Conservation (phyloP, 2,329 filamentous ascomycete genomes). For the Zymoseptoria ardabiliae region DNA sequence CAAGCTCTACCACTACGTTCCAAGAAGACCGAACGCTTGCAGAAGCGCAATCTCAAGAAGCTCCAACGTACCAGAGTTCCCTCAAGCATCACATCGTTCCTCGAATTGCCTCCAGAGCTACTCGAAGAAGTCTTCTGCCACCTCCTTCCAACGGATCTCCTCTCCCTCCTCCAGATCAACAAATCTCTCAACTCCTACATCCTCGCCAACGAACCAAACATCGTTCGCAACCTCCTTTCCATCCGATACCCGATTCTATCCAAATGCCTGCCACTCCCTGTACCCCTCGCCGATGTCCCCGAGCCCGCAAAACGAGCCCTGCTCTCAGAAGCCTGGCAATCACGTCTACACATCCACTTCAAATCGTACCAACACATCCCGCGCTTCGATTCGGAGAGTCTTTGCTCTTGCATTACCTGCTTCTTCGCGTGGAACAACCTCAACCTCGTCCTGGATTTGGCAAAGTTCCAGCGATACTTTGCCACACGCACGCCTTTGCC, state of each 20-base stretch:
- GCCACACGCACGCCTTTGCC: slow-evolving; percentile 47
- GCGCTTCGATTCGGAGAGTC: slow-evolving; percentile 37
- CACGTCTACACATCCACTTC: slow-evolving; percentile 40
- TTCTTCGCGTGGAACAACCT: slow-evolving; percentile 51
- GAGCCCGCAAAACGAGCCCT: slow-evolving; percentile 30
- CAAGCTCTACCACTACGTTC: slow-evolving; percentile 43
- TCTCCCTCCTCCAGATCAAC: slow-evolving; percentile 40
- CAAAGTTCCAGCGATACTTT: slow-evolving; percentile 48
- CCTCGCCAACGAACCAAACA: slow-evolving; percentile 34
- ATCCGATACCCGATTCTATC: slow-evolving; percentile 45
- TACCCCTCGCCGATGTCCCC: slow-evolving; percentile 34
- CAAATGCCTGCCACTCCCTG: slow-evolving; percentile 47
- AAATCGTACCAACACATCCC: slow-evolving; percentile 48
- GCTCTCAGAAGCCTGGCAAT: slow-evolving; percentile 36
- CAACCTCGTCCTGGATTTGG: slow-evolving; percentile 48
- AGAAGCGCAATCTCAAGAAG: slow-evolving; percentile 38
- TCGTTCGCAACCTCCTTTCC: slow-evolving; percentile 39
- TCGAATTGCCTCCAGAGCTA: slow-evolving; percentile 49
- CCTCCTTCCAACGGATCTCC: slow-evolving; percentile 46
- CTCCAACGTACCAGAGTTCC: slow-evolving; percentile 28
- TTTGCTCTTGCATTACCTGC: slow-evolving; percentile 53
- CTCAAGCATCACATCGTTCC: slow-evolving; percentile 31
- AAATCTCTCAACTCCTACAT: slow-evolving; percentile 40
- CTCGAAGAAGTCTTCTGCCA: slow-evolving; percentile 42
- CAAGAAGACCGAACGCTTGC: slow-evolving; percentile 45